These are phyloP conservation scores for Lasiodiplodia sp. DNA, from an alignment of 2,329 filamentous ascomycete genomes.

Conservation along the genomic window DNA sequence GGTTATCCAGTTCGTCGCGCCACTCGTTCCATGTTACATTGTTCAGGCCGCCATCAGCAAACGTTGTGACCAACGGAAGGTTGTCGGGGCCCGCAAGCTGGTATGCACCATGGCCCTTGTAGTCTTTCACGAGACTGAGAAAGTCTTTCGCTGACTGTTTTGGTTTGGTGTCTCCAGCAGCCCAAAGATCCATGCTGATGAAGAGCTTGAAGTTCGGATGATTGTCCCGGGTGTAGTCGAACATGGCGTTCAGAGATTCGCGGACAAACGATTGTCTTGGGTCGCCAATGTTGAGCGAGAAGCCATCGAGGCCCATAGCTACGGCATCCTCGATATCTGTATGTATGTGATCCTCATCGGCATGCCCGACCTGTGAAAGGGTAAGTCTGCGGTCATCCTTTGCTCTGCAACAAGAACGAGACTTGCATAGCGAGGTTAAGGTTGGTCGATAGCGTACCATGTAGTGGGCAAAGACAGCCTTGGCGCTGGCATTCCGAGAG, in stretches of 20 bases:
- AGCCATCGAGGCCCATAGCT: background rate
- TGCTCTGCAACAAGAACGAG: background rate
- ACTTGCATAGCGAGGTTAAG: background rate
- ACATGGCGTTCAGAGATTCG: background rate
- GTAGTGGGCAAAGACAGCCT: background rate
- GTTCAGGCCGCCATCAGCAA: no score
- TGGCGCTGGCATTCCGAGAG: background rate
- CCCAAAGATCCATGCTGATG: slow-evolving; percentile 1
- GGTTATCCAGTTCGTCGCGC: no score
- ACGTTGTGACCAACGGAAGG: no score
- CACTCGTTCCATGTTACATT: no score
- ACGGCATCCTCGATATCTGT: background rate
- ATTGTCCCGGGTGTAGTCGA: background rate
- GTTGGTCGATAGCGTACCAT: background rate
- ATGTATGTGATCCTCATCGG: background rate
- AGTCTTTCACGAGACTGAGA: background rate
- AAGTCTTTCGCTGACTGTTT: background rate
- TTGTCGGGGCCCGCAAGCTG: no score
- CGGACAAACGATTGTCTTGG: background rate
- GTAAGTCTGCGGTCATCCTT: background rate
- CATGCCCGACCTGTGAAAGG: background rate
- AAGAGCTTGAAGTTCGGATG: slow-evolving; percentile 2
- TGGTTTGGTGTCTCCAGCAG: background rate
- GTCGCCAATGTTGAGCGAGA: background rate
- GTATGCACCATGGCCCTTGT: no score